Percentiles rank a stretch among this genome's conserved stretches.
Conservation (phyloP, 1,284 basidiomycete species). For the Microbotryomycetes sp. region DNA sequence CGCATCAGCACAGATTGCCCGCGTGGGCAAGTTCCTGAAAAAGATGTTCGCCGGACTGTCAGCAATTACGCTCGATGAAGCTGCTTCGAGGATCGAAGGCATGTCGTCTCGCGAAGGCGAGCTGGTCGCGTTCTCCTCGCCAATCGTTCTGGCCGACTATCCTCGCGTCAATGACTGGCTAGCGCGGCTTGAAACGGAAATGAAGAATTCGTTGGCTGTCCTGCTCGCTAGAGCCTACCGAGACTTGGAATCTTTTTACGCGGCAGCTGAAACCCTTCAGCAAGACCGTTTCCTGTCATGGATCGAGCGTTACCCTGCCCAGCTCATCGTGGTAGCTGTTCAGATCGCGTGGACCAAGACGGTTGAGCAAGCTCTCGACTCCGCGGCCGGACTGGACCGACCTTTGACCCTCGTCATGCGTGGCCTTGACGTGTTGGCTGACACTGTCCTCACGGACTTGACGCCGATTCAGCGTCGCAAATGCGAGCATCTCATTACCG, state of each 20-base stretch:
- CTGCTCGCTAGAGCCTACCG: constrained; percentile 69
- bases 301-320: constrained; percentile 90
- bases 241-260: constrained; percentile 74
- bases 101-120: constrained; percentile 95
- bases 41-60: constrained; percentile 99
- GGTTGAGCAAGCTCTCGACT: constrained; percentile 66
- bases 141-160: constrained; percentile 82
- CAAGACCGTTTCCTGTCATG: constrained; percentile 70
- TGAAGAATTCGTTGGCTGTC: constrained; percentile 83
- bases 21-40: constrained; percentile 97
- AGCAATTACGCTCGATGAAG: constrained; percentile 74
- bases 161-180: constrained; percentile 99
- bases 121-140: constrained; percentile 72
- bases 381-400: constrained; percentile 52
- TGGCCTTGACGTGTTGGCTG: constrained; percentile 86
- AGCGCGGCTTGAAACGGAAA: constrained; percentile 81
- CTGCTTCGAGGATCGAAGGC: constrained; percentile 73
- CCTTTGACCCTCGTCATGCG: constrained; percentile 70
- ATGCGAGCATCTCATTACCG: constrained; percentile 97
- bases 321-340: constrained; percentile 86
- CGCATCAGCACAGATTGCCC: constrained; percentile 51
- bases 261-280: constrained; percentile 45
- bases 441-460: constrained; percentile 87
- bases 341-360: constrained; percentile 90
- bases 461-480: constrained; percentile 83